phyloP scores from a whole-genome alignment of 345 rosid species.

The Ceriops zippeliana region DNA sequence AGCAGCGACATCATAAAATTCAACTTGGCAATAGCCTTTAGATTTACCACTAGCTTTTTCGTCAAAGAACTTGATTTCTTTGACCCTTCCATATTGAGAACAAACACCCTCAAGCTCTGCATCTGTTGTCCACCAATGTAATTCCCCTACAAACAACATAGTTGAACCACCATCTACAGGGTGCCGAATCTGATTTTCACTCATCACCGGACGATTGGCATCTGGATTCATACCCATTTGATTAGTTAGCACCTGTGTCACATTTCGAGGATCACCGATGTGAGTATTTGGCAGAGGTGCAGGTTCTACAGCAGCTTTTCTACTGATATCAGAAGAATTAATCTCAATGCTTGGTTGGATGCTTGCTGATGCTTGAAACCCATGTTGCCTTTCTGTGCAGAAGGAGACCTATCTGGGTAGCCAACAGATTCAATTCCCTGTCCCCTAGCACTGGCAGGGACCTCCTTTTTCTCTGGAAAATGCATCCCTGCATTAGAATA shows the following conservation, averaged over 20 bases:
- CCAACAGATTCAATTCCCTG: conserved; percentile 45
- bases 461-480: conserved; percentile 35
- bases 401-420: conserved; percentile 44
- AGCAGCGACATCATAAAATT: conserved; percentile 62
- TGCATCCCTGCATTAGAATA: conserved; percentile 35
- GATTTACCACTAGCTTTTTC: conserved; percentile 89
- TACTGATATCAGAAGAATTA: conserved; percentile 43
- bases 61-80: conserved; percentile 81
- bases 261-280: conserved; percentile 48
- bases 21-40: conserved; percentile 89
- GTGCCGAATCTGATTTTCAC: conserved; percentile 56
- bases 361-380: conserved; percentile 47
- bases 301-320: conserved; percentile 47
- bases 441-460: conserved; percentile 31
- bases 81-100: conserved; percentile 70
- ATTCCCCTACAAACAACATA: conserved; percentile 67
- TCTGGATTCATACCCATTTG: conserved; percentile 42
- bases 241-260: conserved; percentile 47
- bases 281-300: conserved; percentile 44
- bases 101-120: conserved; percentile 68
- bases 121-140: conserved; percentile 95
- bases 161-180: conserved; percentile 69
- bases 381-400: conserved; percentile 43
- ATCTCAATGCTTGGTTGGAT: conserved; percentile 32
- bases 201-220: conserved; percentile 24